Conservation (phyloP, 75 land plant genomes). For the Larix kaempferi region DNA sequence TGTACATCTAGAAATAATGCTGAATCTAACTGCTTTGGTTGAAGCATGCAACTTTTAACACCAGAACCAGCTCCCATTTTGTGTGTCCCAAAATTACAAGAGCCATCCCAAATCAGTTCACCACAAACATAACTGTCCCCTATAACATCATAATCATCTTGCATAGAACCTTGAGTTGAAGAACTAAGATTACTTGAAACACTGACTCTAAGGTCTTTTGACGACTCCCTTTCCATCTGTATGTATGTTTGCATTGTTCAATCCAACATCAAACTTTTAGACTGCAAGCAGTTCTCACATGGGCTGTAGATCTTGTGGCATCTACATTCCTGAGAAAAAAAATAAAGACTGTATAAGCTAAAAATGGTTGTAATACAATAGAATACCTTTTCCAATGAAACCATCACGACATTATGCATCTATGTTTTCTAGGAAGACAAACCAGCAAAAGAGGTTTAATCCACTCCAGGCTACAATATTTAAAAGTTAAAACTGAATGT, state of each 20-base stretch:
- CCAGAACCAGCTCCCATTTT: constrained; percentile 13
- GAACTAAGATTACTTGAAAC: constrained; percentile 34
- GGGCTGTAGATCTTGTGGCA: background rate
- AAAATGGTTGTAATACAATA: background rate
- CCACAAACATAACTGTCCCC: constrained; percentile 33
- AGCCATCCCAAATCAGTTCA: constrained; percentile 21
- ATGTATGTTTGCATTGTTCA: constrained; percentile 9
- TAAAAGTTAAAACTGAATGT: no score
- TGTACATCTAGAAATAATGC: constrained; percentile 25
- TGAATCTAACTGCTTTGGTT: constrained; percentile 18
- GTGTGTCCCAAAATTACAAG: constrained; percentile 8
- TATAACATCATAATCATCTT: constrained; percentile 25
- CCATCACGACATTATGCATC: background rate
- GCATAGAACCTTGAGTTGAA: constrained; percentile 31
- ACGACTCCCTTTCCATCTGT: constrained; percentile 8
- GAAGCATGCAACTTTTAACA: constrained; percentile 14
- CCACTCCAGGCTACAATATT: background rate
- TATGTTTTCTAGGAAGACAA: background rate
- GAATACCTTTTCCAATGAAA: background rate
- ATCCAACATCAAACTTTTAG: constrained; percentile 9
- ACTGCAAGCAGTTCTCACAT: background rate
- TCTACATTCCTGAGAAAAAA: background rate
- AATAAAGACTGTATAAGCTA: background rate
- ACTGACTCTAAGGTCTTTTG: constrained; percentile 21
- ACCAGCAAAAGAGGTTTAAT: background rate